Evolutionary conservation across 2,329 filamentous ascomycete species (phyloP), one percentile per base, ranked within the genome.

Genomic region (Aspergillus puulaauensis): DNA sequence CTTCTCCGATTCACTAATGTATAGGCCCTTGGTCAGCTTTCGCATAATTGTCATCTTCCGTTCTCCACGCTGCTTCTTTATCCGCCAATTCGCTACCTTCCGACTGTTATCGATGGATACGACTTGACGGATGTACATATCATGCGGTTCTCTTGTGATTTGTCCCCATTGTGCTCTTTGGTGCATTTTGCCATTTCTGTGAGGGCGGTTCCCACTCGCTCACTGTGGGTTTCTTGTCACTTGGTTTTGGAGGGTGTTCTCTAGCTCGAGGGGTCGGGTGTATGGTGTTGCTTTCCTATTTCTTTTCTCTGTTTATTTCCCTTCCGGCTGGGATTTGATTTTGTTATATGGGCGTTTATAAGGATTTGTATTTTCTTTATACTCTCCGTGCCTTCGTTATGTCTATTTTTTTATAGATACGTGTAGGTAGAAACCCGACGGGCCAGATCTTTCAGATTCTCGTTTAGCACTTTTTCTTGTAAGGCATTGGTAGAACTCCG

Each of bases 101-200:
- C 54, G 49, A 48, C 23, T 47, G 33, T 52, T 43, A 44, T 15
- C 49, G 43, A 40, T 40, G 52, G 55, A 60, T 67, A 70, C 60
- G 70, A 72, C 66, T 62, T 72, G 69, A 72, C 67, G 70, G 66
- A 71, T 72, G 70, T 73, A 73, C 68, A 73, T 73, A 73, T 62
- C 70, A 64, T 68, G 62, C 41, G 58, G 56, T 64, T 59, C 62
- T 50, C 23, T 37, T 53, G 55, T 64, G 54, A 52, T 31, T 53
- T 21, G 3, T 8, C 49, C 49, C 46, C 58, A 59, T 54, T 61
- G 57, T 55, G 61, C 47, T 64, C 52, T 67, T 37, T 66, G 64
- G 60, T 65, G 60, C 64, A 62, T 66, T 59, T 61, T 64, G 57
- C 49, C 44, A 19, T 56, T 58, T 45, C 23, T 48, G 33, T 19